These are phyloP conservation scores for Penicillium sp. DNA, from an alignment of 2,329 filamentous ascomycete genomes.

Conservation along the genomic window DNA sequence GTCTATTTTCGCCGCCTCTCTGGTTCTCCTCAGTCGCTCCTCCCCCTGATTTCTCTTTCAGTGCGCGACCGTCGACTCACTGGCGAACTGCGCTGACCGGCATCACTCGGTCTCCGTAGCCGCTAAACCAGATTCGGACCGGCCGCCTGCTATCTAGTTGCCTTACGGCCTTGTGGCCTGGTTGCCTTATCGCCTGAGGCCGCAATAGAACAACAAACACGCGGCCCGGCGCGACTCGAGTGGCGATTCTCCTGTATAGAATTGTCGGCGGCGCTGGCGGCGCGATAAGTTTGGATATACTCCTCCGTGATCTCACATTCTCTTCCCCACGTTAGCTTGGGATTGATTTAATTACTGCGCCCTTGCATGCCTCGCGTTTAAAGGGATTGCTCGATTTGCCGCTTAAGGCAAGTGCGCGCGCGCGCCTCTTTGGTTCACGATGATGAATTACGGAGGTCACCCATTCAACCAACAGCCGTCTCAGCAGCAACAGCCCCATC, in stretches of 20 bases:
- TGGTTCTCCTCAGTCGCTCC: slow-evolving; percentile 10
- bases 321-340: neutral
- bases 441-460: slow-evolving; percentile 40
- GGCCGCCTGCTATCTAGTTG: neutral
- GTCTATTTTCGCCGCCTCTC: slow-evolving; percentile 1
- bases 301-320: neutral
- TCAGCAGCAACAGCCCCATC: slow-evolving; percentile 27
- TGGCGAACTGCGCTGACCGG: slow-evolving; percentile 27
- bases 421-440: slow-evolving; percentile 22
- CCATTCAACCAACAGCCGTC: slow-evolving; percentile 31
- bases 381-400: slow-evolving; percentile 12
- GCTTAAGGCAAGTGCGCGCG: slow-evolving; percentile 17
- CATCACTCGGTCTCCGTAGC: slow-evolving; percentile 23
- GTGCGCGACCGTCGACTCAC: slow-evolving; percentile 22
- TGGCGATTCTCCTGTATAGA: slow-evolving; percentile 11
- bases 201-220: slow-evolving; percentile 28
- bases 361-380: slow-evolving; percentile 18
- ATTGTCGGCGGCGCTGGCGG: slow-evolving; percentile 14
- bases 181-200: slow-evolving; percentile 16
- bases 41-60: slow-evolving; percentile 23
- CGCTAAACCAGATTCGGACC: slow-evolving; percentile 23
- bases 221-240: slow-evolving; percentile 22
- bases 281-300: slow-evolving; percentile 5
- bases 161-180: slow-evolving; percentile 10
- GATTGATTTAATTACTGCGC: neutral